These are phyloP conservation scores for Ophiostoma tasmaniense DNA, from an alignment of 2,329 filamentous ascomycete species.

Conservation along the genomic window DNA sequence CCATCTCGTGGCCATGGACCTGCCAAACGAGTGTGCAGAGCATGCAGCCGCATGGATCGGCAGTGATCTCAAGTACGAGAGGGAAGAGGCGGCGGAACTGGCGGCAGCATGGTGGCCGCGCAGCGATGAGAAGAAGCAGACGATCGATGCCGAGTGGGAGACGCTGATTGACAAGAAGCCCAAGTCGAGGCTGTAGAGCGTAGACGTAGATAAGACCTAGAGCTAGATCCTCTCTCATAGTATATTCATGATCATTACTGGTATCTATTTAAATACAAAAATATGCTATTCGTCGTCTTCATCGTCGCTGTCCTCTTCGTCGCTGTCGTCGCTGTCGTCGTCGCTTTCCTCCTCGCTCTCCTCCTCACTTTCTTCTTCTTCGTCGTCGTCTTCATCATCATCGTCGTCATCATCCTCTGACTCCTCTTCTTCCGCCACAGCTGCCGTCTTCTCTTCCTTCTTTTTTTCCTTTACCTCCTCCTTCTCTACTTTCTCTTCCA, in stretches of 20 bases:
- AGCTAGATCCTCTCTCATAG: background rate
- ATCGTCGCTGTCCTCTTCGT: background rate
- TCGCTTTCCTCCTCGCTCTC: background rate
- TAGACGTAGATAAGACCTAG: background rate
- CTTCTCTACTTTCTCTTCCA: background rate
- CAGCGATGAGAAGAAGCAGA: conserved; percentile 45
- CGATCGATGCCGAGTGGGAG: conserved; percentile 45
- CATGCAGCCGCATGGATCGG: conserved; percentile 49
- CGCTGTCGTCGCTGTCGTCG: background rate
- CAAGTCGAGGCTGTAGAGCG: conserved; percentile 15
- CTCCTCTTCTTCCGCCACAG: background rate
- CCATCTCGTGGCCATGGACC: conserved; percentile 80
- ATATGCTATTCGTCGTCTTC: conserved; percentile 1
- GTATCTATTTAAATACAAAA: conserved; percentile 2
- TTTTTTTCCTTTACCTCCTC: background rate
- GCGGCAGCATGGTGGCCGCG: conserved; percentile 43
- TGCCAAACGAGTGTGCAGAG: conserved; percentile 56
- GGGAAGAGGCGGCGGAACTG: conserved; percentile 48
- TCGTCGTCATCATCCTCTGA: background rate
- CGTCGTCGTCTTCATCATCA: background rate
- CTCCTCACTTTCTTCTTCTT: background rate
- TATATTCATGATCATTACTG: background rate
- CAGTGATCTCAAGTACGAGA: conserved; percentile 49
- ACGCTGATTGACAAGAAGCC: conserved; percentile 15
- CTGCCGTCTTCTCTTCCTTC: background rate